phyloP scores from a whole-genome alignment of 106 monocot genomes.

The Apostasia shenzhenica region DNA sequence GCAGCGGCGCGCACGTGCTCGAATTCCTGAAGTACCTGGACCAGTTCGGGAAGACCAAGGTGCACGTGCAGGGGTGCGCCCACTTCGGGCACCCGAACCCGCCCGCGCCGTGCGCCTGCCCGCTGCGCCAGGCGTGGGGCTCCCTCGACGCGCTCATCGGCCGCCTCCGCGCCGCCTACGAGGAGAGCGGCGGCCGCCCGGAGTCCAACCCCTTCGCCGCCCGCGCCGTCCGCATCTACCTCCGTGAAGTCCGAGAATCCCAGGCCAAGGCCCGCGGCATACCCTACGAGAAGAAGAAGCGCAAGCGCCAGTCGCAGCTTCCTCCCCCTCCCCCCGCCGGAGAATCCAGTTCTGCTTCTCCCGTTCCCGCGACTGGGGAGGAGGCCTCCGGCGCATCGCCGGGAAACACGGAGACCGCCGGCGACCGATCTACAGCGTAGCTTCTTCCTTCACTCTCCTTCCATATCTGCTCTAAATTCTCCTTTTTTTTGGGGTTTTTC shows the following conservation, averaged over 20 bases:
- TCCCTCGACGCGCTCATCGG: constrained; percentile 23
- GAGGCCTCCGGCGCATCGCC: too few species aligned
- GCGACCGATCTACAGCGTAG: too few species aligned
- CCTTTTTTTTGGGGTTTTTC: too few species aligned
- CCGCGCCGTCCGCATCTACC: too few species aligned
- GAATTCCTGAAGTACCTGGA: constrained; percentile 34
- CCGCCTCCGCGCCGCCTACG: constrained; percentile 22
- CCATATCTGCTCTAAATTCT: too few species aligned
- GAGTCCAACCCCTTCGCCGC: constrained; percentile 21
- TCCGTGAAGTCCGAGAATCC: constrained; percentile 18
- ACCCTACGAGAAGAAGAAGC: constrained; percentile 33
- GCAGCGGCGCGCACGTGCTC: constrained; percentile 33
- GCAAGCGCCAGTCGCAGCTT: constrained; percentile 7
- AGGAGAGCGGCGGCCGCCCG: constrained; percentile 14
- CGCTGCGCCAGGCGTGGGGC: constrained; percentile 20
- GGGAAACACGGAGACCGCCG: too few species aligned
- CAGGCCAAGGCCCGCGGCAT: constrained; percentile 35
- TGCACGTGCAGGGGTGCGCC: constrained; percentile 28
- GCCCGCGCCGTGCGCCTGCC: constrained; percentile 17
- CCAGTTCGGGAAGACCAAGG: constrained; percentile 59
- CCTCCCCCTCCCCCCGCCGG: not conserved
- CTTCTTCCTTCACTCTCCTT: too few species aligned
- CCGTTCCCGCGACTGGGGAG: too few species aligned
- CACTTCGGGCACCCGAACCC: not conserved
- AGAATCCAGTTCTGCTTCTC: too few species aligned